These are phyloP conservation scores for Mortierella antarctica DNA, from an alignment of 192 early-diverging fungal genomes.

Conservation along the genomic window DNA sequence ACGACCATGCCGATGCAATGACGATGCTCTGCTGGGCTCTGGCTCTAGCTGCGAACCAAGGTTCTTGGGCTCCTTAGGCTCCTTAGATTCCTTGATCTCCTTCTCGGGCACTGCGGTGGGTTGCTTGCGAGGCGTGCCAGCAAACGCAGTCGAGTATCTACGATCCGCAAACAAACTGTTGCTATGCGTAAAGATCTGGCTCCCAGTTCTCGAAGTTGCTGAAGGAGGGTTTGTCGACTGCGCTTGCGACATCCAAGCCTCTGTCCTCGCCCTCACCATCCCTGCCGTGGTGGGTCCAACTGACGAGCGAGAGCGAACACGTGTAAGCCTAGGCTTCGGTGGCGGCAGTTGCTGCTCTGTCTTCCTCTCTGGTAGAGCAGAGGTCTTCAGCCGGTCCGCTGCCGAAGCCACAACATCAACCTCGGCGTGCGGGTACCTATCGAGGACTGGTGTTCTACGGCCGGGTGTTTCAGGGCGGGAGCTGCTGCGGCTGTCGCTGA, in stretches of 20 bases:
- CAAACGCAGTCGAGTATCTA: background rate
- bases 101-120: background rate
- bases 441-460: background rate
- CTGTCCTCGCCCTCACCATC: constrained; percentile 31
- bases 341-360: background rate
- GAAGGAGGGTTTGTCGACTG: constrained; percentile 7
- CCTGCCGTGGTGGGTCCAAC: constrained; percentile 16
- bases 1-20: constrained; percentile 33
- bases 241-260: constrained; percentile 43
- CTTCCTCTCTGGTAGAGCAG: too few species aligned
- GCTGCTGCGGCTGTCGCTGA: background rate
- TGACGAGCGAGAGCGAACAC: constrained; percentile 30
- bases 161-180: background rate
- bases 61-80: too few species aligned
- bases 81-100: constrained; percentile 9
- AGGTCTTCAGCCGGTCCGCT: background rate
- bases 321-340: background rate
- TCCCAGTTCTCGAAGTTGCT: background rate
- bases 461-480: constrained; percentile 2
- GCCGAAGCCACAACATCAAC: constrained; percentile 8
- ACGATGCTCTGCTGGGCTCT: constrained; percentile 16
- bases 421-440: constrained; percentile 13
- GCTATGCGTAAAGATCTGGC: constrained; percentile 5
- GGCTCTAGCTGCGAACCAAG: background rate
- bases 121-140: background rate